Evolutionary conservation across 1,284 basidiomycete species (phyloP).

Genomic region (Ustilago hordei): DNA sequence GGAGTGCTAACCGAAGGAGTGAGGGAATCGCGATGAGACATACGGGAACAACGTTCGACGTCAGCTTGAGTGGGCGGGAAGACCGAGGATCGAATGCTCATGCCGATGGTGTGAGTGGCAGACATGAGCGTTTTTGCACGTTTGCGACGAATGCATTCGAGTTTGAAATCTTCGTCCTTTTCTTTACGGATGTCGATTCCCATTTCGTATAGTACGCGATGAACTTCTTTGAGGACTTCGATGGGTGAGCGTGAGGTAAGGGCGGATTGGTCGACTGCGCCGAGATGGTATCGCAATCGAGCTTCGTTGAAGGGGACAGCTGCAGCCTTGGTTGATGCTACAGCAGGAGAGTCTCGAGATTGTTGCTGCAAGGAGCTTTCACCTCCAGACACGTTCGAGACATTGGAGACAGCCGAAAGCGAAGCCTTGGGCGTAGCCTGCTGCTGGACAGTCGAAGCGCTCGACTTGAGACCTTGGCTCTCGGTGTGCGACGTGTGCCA

Average conservation of each 20-base stretch:
- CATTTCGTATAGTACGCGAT: conserved; percentile 84
- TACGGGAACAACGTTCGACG: conserved; percentile 53
- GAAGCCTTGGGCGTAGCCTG: conserved; percentile 60
- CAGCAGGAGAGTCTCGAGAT: conserved; percentile 3
- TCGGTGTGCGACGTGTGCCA: conserved; percentile 29
- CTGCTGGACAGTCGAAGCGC: conserved; percentile 61
- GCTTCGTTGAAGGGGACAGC: conserved; percentile 72
- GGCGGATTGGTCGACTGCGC: conserved; percentile 90
- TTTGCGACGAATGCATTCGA: conserved; percentile 67
- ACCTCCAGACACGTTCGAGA: conserved; percentile 24
- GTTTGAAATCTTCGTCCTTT: conserved; percentile 78
- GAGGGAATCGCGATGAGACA: conserved; percentile 34
- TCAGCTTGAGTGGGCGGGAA: conserved; percentile 64
- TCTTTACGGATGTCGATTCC: conserved; percentile 86
- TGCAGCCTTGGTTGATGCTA: background rate
- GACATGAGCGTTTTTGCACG: conserved; percentile 60
- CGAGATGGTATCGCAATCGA: conserved; percentile 84
- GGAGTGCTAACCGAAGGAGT: conserved; percentile 42
- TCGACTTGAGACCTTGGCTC: conserved; percentile 54
- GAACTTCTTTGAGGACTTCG: conserved; percentile 87
- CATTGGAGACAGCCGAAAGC: conserved; percentile 37
- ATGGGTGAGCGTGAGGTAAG: conserved; percentile 86
- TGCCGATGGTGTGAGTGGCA: conserved; percentile 60
- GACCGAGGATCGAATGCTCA: conserved; percentile 62
- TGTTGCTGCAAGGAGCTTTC: conserved; percentile 23